Conservation (phyloP, 257 asterid genomes). For the Nicotiana noctiflora region DNA sequence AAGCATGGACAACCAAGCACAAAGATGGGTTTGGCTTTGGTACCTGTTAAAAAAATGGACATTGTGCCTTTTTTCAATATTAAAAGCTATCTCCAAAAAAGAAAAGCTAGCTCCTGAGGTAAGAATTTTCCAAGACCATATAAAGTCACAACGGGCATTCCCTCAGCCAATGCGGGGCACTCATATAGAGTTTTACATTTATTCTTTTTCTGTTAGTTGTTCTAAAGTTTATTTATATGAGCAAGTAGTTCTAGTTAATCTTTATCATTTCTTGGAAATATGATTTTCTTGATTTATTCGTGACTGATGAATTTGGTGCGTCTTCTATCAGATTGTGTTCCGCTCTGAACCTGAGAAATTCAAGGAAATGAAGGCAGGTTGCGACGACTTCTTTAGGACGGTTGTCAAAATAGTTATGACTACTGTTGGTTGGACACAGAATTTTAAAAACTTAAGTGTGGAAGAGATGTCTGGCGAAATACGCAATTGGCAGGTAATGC, state of each 20-base stretch:
- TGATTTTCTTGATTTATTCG: background rate
- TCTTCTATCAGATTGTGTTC: conserved; percentile 31
- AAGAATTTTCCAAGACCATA: background rate
- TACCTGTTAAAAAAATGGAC: background rate
- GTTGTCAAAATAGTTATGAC: conserved; percentile 33
- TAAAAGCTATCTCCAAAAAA: background rate
- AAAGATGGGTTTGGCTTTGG: background rate
- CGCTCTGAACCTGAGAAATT: conserved; percentile 67
- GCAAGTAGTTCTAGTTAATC: background rate
- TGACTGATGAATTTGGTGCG: background rate
- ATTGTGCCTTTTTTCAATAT: background rate
- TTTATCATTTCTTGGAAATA: background rate
- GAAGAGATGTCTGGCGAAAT: conserved; percentile 36
- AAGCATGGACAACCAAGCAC: no score
- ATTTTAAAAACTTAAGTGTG: conserved; percentile 20
- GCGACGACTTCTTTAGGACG: conserved; percentile 42
- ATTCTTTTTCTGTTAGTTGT: background rate
- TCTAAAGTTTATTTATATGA: background rate
- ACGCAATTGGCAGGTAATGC: conserved; percentile 72
- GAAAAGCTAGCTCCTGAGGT: background rate
- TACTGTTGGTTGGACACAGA: conserved; percentile 35
- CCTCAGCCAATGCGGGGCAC: background rate
- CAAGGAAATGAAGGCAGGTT: conserved; percentile 46
- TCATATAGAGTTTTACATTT: background rate
- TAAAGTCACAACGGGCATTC: background rate